phyloP scores from a whole-genome alignment of 148 eudicot species.

The Silene latifolia region DNA sequence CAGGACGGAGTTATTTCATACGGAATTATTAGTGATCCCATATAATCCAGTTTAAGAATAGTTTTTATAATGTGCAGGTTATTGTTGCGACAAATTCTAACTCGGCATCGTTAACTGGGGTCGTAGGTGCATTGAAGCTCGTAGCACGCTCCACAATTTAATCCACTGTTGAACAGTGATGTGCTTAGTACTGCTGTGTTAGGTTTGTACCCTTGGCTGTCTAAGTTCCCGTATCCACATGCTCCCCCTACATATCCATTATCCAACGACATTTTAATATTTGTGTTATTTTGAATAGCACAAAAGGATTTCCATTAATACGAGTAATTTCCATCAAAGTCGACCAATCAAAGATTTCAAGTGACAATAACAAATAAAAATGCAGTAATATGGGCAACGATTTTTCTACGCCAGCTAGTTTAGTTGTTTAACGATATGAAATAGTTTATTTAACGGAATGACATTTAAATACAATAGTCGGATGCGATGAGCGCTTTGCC shows the following conservation, averaged over 20 bases:
- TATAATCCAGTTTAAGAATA: too few relatives aligned
- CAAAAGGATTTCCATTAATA: not conserved
- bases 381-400: too few relatives aligned
- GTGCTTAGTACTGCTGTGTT: slow-evolving; percentile 81
- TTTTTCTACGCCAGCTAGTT: not conserved
- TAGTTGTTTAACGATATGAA: not conserved
- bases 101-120: too few relatives aligned
- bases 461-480: not conserved
- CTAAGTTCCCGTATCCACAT: slow-evolving; percentile 73
- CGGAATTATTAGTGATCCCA: too few relatives aligned
- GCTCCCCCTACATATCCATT: slow-evolving; percentile 60
- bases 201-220: slow-evolving; percentile 65
- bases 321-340: not conserved
- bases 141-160: slow-evolving; percentile 63
- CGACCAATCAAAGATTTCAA: too few relatives aligned
- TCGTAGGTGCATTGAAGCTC: slow-evolving; percentile 51
- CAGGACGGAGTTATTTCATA: too few relatives aligned
- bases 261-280: not conserved
- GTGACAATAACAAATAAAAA: too few relatives aligned
- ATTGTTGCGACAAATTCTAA: too few relatives aligned
- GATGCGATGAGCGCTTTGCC: slow-evolving; percentile 75
- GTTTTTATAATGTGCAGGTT: too few relatives aligned
- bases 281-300: not conserved
- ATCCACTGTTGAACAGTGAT: slow-evolving; percentile 63
- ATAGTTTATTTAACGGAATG: too few relatives aligned